Conservation (phyloP, 1,139 yeast genomes). For the Geotrichum citri-aurantii region DNA sequence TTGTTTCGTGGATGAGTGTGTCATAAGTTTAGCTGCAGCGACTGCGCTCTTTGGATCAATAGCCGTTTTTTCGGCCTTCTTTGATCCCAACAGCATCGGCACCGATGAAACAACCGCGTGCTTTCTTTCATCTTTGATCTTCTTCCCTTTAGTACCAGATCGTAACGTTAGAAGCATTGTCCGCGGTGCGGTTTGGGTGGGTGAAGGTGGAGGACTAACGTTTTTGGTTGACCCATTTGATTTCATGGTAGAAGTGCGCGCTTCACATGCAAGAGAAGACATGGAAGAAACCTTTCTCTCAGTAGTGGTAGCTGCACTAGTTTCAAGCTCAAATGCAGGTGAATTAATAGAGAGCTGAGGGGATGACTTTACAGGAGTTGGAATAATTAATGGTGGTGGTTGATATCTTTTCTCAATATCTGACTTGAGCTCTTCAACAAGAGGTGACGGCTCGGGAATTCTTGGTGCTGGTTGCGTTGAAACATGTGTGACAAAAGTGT, state of each 20-base stretch:
- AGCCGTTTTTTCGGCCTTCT: neutral
- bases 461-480: neutral
- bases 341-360: neutral
- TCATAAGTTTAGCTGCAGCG: conserved; percentile 1
- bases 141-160: conserved; percentile 7
- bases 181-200: neutral
- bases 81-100: neutral
- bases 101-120: neutral
- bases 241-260: neutral
- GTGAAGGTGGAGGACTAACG: neutral
- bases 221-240: neutral
- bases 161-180: conserved; percentile 14
- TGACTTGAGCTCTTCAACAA: neutral
- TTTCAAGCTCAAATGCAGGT: neutral
- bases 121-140: conserved; percentile 9
- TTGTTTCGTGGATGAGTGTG: neutral
- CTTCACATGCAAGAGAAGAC: neutral
- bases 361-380: neutral
- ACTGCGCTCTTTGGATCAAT: conserved; percentile 1
- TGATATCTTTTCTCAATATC: neutral
- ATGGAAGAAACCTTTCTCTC: neutral
- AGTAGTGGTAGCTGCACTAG: neutral
- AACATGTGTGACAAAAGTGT: neutral
- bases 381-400: neutral
- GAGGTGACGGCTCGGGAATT: neutral